These are phyloP conservation scores for Sporothrix mexicana DNA, from an alignment of 2,329 filamentous ascomycete species.

Conservation along the genomic window DNA sequence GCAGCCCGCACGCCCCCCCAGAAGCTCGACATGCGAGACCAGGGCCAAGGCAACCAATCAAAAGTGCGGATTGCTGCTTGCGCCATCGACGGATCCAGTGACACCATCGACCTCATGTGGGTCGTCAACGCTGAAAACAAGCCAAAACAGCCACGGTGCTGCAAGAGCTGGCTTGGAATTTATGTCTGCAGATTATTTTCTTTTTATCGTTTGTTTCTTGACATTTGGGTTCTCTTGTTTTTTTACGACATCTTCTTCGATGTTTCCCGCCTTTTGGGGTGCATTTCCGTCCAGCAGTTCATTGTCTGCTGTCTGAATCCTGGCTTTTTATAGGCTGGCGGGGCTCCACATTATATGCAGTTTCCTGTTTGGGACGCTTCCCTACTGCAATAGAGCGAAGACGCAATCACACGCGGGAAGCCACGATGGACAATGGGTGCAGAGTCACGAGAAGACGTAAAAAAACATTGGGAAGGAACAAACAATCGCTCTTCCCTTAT, in stretches of 20 bases:
- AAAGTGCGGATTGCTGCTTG: slow-evolving; percentile 20
- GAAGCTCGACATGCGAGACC: background rate
- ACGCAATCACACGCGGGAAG: background rate
- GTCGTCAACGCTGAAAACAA: slow-evolving; percentile 15
- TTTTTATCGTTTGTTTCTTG: background rate
- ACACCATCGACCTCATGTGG: slow-evolving; percentile 37
- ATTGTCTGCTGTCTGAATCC: background rate
- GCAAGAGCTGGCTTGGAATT: background rate
- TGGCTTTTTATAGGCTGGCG: slow-evolving; percentile 24
- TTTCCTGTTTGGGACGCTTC: slow-evolving; percentile 26
- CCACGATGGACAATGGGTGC: background rate
- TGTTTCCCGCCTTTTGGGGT: background rate
- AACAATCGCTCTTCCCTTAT: background rate
- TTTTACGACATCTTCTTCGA: background rate
- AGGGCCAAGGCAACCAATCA: slow-evolving; percentile 37
- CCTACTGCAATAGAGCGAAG: slow-evolving; percentile 8
- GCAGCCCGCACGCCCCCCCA: slow-evolving; percentile 7
- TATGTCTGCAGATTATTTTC: background rate
- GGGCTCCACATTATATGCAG: slow-evolving; percentile 21
- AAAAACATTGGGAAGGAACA: background rate
- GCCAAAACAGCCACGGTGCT: background rate
- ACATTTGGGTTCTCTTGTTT: background rate
- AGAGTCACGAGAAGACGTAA: background rate
- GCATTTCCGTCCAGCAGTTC: background rate
- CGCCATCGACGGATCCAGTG: slow-evolving; percentile 38